Percentiles rank a stretch among this genome's conserved stretches.
Evolutionary conservation across 2,329 filamentous ascomycete genomes (phyloP).

Genomic region (Trichophyton rubrum): DNA sequence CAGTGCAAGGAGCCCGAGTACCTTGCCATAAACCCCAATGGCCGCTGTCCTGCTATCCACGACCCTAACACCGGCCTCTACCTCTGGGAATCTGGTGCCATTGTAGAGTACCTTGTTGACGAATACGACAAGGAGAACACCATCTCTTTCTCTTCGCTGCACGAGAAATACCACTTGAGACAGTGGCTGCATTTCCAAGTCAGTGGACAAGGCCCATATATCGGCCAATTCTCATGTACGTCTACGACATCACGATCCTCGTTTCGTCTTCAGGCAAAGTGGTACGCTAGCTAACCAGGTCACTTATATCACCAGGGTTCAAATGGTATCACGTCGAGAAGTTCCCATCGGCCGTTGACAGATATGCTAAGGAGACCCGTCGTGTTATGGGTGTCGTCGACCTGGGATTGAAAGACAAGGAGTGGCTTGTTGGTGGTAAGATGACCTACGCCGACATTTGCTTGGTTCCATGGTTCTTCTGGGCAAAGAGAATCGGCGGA

Average conservation of each 20-base stretch:
- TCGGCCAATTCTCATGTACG: constrained; percentile 22
- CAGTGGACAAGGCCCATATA: constrained; percentile 35
- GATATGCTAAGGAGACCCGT: constrained; percentile 37
- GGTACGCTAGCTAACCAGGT: constrained; percentile 8
- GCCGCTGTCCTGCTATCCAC: constrained; percentile 29
- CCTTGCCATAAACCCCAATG: constrained; percentile 31
- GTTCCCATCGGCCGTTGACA: constrained; percentile 33
- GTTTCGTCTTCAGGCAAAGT: neutral
- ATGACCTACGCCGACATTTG: constrained; percentile 4
- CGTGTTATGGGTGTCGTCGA: constrained; percentile 38
- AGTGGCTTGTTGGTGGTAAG: constrained; percentile 6
- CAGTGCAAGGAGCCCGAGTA: constrained; percentile 6
- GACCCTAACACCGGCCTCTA: constrained; percentile 30
- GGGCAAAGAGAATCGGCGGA: neutral
- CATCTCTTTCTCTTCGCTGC: constrained; percentile 22
- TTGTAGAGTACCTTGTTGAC: constrained; percentile 28
- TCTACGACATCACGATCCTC: neutral
- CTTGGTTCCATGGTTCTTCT: constrained; percentile 5
- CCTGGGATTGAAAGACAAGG: constrained; percentile 2
- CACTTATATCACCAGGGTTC: constrained; percentile 25
- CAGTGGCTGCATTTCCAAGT: constrained; percentile 34
- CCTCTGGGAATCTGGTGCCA: constrained; percentile 29
- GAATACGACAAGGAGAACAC: constrained; percentile 33
- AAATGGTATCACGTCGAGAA: constrained; percentile 29
- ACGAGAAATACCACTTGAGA: constrained; percentile 24